phyloP scores from a whole-genome alignment of 1,139 yeast genomes.

The Diutina ranongensis region DNA sequence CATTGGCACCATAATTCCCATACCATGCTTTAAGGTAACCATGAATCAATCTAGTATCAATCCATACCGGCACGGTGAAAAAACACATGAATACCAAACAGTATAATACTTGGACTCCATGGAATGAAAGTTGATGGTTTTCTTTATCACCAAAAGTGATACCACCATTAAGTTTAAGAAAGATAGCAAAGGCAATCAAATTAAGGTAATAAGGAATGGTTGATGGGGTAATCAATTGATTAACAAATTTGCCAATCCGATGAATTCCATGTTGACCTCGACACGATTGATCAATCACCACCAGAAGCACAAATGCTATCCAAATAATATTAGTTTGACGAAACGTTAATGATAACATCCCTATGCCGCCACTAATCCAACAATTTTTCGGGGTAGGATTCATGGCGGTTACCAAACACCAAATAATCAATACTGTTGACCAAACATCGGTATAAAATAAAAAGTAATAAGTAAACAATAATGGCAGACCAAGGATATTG shows the following conservation, averaged over 20 bases:
- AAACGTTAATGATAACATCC: conserved; percentile 44
- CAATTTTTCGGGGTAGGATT: conserved; percentile 11
- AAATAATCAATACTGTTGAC: conserved; percentile 62
- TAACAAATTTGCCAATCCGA: neutral
- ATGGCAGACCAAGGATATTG: conserved; percentile 39
- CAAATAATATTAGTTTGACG: conserved; percentile 90
- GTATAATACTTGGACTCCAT: conserved; percentile 73
- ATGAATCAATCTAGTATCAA: conserved; percentile 26
- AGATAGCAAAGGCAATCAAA: conserved; percentile 39
- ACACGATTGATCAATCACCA: conserved; percentile 39
- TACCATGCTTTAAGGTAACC: conserved; percentile 22
- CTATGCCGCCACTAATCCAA: conserved; percentile 36
- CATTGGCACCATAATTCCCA: conserved; percentile 13
- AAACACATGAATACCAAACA: conserved; percentile 50
- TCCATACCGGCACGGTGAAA: conserved; percentile 65
- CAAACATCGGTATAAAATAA: conserved; percentile 89
- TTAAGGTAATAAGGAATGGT: conserved; percentile 18
- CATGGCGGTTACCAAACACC: conserved; percentile 27
- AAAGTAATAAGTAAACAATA: conserved; percentile 59
- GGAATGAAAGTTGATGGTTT: conserved; percentile 64
- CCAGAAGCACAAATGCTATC: conserved; percentile 53
- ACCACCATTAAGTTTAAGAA: conserved; percentile 59
- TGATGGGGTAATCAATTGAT: neutral
- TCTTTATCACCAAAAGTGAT: conserved; percentile 83
- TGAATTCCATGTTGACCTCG: neutral